A percentile compares a stretch with the other conserved stretches of the same genome.
Evolutionary conservation across 495 filamentous ascomycete genomes (phyloP).

Genomic region (Copromyces sp.): DNA sequence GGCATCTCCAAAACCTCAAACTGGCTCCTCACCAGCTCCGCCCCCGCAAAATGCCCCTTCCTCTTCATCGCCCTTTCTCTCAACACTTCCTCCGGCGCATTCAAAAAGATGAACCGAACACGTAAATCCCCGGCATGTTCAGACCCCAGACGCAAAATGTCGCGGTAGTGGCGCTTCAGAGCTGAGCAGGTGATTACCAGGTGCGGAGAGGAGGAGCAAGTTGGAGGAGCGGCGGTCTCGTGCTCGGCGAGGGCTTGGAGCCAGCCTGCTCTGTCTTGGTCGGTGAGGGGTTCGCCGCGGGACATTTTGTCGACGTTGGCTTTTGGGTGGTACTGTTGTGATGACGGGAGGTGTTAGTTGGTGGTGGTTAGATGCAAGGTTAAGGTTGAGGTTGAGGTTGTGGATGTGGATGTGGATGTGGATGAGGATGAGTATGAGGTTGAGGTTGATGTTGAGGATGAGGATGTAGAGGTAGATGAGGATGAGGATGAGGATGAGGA

Average conservation of each 20-base stretch:
- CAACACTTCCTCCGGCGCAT: conserved; percentile 8
- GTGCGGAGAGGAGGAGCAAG: not conserved
- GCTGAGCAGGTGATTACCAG: conserved; percentile 19
- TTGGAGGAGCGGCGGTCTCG: conserved; percentile 4
- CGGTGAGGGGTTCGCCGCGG: conserved; percentile 11
- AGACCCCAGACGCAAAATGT: conserved; percentile 10
- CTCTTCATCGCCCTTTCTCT: conserved; percentile 5
- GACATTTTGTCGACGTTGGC: conserved; percentile 20
- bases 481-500: too few relatives aligned
- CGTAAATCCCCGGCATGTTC: conserved; percentile 3
- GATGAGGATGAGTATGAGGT: too few relatives aligned
- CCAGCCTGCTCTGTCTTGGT: conserved; percentile 20
- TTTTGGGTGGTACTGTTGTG: conserved; percentile 16
- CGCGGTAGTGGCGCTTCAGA: conserved; percentile 15
- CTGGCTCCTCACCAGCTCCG: conserved; percentile 12
- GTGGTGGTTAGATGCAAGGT: too few relatives aligned
- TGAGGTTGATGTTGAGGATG: too few relatives aligned
- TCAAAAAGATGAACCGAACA: conserved; percentile 14
- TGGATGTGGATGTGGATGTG: too few relatives aligned
- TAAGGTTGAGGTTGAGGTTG: not conserved
- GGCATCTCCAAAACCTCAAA: conserved; percentile 14
- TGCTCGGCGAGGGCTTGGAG: conserved; percentile 13
- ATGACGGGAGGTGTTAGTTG: not conserved
- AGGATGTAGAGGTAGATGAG: too few relatives aligned
- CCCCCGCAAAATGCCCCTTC: conserved; percentile 13